Evolutionary conservation across 371 early-diverging fungal species (phyloP).

Genomic region (Rhizopus delemar): DNA sequence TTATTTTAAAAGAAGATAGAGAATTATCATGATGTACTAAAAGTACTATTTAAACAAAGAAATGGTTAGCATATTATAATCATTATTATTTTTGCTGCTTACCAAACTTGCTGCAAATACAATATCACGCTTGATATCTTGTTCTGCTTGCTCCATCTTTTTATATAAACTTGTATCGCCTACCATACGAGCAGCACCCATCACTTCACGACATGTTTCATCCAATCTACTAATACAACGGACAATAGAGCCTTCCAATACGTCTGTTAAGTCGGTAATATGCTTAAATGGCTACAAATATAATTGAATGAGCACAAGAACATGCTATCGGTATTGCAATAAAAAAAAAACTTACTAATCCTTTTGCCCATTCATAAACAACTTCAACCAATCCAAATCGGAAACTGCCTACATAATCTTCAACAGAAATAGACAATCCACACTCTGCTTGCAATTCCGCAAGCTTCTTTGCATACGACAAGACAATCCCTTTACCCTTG

Average conservation of each 20-base stretch:
- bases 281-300: constrained; percentile 78
- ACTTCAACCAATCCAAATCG: constrained; percentile 94
- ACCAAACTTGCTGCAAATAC: constrained; percentile 96
- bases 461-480: constrained; percentile 68
- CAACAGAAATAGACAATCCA: constrained; percentile 62
- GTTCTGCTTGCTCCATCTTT: constrained; percentile 94
- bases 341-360: constrained; percentile 56
- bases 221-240: constrained; percentile 96
- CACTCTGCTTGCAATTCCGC: constrained; percentile 75
- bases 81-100: constrained; percentile 23
- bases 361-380: constrained; percentile 98
- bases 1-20: no score
- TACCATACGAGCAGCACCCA: constrained; percentile 90
- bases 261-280: constrained; percentile 93
- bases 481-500: constrained; percentile 61
- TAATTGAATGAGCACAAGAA: not conserved
- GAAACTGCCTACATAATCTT: constrained; percentile 59
- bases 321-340: not conserved
- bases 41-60: no score
- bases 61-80: no score
- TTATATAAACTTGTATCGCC: constrained; percentile 92
- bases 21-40: no score
- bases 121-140: constrained; percentile 96
- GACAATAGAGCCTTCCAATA: constrained; percentile 97
- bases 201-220: constrained; percentile 96